Evolutionary conservation across 768 basidiomycete species (phyloP), one percentile per base, ranked within the genome.

Genomic region (Amanita polypyramis): DNA sequence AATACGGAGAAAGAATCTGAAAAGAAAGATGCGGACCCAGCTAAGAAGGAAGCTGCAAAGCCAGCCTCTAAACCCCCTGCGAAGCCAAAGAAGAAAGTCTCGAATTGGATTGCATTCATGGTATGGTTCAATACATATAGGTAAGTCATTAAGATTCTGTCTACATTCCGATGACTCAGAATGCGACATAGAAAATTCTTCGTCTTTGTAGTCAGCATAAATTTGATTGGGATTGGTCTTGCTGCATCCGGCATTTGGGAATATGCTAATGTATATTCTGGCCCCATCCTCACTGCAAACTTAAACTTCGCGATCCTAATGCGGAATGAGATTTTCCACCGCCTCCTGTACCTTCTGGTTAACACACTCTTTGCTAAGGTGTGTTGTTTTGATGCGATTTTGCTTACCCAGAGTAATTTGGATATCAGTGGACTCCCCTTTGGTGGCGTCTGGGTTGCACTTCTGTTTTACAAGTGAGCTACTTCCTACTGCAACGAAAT

Each of bases 271-370:
- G 67, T 66, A 51, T 80, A 77, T 56, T 70, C 75, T 9, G 80
- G 83, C 54, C 80, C 82, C 33, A 70, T 86, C 56, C 81, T 79
- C 7, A 69, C 83, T 5, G 85, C 79, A 0, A 88, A 88, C 53
- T 64, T 88, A 57, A 80, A 80, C 60, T 70, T 82, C 42, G 74
- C 82, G 4, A 76, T 87, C 43, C 68, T 87, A 23, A 79, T 87
- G 75, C 73, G 85, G 9, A 88, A 87, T 57, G 85, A 88, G 54
- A 71, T 85, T 10, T 87, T 88, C 50, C 81, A 83, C 20, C 82
- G 85, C 25, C 53, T 77, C 33, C 60, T 88, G 15, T 88, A 85
- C 58, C 59, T 71, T 46, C 63, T 82, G 44, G 73, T 83, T 51
- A 88, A 85, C 60, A 81, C 77, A 0, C 65, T 62, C 52, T 85